phyloP scores from a whole-genome alignment of 257 asterid species.

The Misopates orontium region DNA sequence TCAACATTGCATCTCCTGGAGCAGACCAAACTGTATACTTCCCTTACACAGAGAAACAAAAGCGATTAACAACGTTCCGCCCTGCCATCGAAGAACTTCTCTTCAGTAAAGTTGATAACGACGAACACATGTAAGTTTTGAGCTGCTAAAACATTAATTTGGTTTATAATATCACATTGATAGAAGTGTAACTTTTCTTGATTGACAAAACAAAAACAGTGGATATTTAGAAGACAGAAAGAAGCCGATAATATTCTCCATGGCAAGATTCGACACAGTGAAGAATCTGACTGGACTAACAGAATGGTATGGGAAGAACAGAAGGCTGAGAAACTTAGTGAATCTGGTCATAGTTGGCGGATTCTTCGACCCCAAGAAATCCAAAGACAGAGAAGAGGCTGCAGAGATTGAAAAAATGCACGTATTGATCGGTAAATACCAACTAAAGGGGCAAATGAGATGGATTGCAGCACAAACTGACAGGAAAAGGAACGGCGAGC shows the following conservation, averaged over 20 bases:
- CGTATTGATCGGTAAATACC: slow-evolving; percentile 54
- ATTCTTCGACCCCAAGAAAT: slow-evolving; percentile 78
- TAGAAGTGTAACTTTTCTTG: no score
- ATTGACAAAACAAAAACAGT: slow-evolving; percentile 35
- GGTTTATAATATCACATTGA: no score
- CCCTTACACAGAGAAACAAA: slow-evolving; percentile 66
- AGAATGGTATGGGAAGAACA: slow-evolving; percentile 93
- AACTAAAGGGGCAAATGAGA: slow-evolving; percentile 77
- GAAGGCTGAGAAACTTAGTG: slow-evolving; percentile 61
- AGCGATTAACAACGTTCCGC: slow-evolving; percentile 52
- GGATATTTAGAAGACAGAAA: slow-evolving; percentile 71
- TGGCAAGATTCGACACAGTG: slow-evolving; percentile 90
- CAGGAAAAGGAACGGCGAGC: slow-evolving; percentile 65
- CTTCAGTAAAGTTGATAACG: slow-evolving; percentile 58
- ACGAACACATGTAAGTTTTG: slow-evolving; percentile 71
- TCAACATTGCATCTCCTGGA: slow-evolving; percentile 89
- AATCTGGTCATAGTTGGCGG: slow-evolving; percentile 88
- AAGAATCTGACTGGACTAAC: slow-evolving; percentile 81
- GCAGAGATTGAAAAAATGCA: slow-evolving; percentile 86
- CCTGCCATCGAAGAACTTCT: slow-evolving; percentile 78
- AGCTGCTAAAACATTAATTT: not conserved
- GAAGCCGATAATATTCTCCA: slow-evolving; percentile 85
- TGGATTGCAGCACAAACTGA: slow-evolving; percentile 95
- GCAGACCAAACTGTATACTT: slow-evolving; percentile 85
- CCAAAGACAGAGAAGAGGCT: slow-evolving; percentile 92